A percentile compares a stretch with the other conserved stretches of the same genome.
These are phyloP conservation scores for Sphagnum tenellum DNA, from an alignment of 225 moss, liverwort and hornwort genomes.

Conservation along the genomic window DNA sequence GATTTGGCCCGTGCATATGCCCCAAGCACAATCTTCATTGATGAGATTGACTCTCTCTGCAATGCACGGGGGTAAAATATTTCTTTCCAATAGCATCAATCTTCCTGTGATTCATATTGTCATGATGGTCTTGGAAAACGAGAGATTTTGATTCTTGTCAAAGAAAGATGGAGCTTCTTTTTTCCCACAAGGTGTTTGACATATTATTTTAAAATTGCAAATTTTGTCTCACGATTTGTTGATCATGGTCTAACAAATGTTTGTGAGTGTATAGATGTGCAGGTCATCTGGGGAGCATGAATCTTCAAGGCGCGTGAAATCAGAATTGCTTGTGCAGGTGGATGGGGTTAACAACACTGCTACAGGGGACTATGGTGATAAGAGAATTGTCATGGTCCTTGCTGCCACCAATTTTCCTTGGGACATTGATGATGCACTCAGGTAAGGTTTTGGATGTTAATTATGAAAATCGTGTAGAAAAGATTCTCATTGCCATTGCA, in stretches of 20 bases:
- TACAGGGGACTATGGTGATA: constrained; percentile 47
- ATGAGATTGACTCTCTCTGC: constrained; percentile 63
- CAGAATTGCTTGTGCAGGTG: constrained; percentile 55
- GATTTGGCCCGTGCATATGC: constrained; percentile 61
- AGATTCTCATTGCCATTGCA: too few relatives aligned
- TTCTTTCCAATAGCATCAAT: not conserved
- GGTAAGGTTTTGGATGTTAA: constrained; percentile 6
- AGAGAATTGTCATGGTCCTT: constrained; percentile 57
- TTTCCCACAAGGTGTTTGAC: too few relatives aligned
- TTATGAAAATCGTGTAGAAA: too few relatives aligned
- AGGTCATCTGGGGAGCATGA: constrained; percentile 56
- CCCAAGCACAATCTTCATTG: constrained; percentile 64
- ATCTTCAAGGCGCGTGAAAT: constrained; percentile 52
- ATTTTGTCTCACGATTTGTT: not conserved
- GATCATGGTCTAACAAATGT: not conserved
- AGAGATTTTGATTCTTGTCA: too few relatives aligned
- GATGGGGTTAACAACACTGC: constrained; percentile 51
- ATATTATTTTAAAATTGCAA: too few relatives aligned
- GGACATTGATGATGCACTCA: constrained; percentile 58
- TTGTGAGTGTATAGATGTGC: not conserved
- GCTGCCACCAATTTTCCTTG: constrained; percentile 64
- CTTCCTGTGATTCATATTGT: not conserved
- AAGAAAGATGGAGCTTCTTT: not conserved
- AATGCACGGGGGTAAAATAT: constrained; percentile 44
- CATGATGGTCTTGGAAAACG: too few relatives aligned